Evolutionary conservation across 192 early-diverging fungal genomes (phyloP).

Genomic region (Podila horticola): DNA sequence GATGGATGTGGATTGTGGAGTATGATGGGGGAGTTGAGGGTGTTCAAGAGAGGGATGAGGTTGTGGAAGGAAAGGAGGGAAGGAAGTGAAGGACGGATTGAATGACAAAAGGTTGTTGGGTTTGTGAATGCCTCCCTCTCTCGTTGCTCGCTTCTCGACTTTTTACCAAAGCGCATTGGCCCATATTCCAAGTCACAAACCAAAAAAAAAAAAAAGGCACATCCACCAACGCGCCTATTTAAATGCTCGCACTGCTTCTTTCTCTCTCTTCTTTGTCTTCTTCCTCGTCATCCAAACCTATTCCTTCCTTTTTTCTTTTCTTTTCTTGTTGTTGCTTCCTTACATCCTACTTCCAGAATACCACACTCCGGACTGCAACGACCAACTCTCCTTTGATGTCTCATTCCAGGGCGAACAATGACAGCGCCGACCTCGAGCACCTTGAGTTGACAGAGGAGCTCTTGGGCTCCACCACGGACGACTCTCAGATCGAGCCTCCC

Average conservation of each 20-base stretch:
- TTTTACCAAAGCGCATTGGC: too few species aligned
- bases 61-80: not conserved
- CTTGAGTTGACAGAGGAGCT: slow-evolving; percentile 38
- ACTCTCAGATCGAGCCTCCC: slow-evolving; percentile 2
- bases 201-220: too few species aligned
- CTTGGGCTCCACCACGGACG: not conserved
- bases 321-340: not conserved
- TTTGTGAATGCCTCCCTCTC: not conserved
- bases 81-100: not conserved
- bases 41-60: not conserved
- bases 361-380: not conserved
- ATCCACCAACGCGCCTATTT: too few species aligned
- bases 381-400: slow-evolving; percentile 20
- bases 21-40: not conserved
- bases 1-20: not conserved
- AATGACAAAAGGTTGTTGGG: not conserved
- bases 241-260: not conserved
- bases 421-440: slow-evolving; percentile 48
- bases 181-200: too few species aligned
- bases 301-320: not conserved
- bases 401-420: slow-evolving; percentile 46
- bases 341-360: not conserved
- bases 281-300: not conserved
- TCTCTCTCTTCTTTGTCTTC: not conserved
- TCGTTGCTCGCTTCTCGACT: too few species aligned